Evolutionary conservation across 1,284 basidiomycete species (phyloP), one percentile per base, ranked within the genome.

Genomic region (Boletus subluridellus): DNA sequence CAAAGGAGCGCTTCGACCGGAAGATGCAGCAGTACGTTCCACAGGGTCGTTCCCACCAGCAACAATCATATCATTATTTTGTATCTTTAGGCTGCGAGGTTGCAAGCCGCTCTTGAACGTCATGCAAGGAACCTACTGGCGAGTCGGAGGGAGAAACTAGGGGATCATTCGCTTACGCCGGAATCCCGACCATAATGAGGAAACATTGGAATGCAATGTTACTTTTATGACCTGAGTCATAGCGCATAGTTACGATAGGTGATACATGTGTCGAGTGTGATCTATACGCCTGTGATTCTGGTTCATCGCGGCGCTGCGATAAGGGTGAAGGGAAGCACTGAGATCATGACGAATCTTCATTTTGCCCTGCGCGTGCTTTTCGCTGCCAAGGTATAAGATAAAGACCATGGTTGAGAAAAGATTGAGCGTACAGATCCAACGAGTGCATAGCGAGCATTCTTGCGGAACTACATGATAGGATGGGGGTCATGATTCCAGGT

Each of bases 361-460:
- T 86, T 70, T 81, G 77, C 70, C 82, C 84, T 53, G 73, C 66
- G 44, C 86, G 83, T 57, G 87, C 86, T 76, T 81, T 83, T 73
- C 82, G 79, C 88, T 91, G 63, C 62, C 44, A 41, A 62, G 45
- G n/a, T 54, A 52, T 60, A 47, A 58, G 59, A 55, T 14, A 47
- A 21, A 45, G 24, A 37, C 17, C 12, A 28, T 11, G 28, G 21
- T 39, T 28, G 47, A n/a, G 14, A 37, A 21, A 41, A 5, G 35
- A 63, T 56, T 52, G 47, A 57, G 81, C 88, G 73, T 73, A 93
- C 91, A 57, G 92, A 90, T 68, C 92, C 93, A 67, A 78, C 76
- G 60, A 89, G 83, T 61, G 92, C 90, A 76, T 83, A 84, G 65
- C 84, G 83, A 63, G 90, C 83, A 77, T 95, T 95, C 73, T 90